Evolutionary conservation across 495 filamentous ascomycete genomes (phyloP), one percentile per base, ranked within the genome.

Genomic region (Penicillium coffeae): DNA sequence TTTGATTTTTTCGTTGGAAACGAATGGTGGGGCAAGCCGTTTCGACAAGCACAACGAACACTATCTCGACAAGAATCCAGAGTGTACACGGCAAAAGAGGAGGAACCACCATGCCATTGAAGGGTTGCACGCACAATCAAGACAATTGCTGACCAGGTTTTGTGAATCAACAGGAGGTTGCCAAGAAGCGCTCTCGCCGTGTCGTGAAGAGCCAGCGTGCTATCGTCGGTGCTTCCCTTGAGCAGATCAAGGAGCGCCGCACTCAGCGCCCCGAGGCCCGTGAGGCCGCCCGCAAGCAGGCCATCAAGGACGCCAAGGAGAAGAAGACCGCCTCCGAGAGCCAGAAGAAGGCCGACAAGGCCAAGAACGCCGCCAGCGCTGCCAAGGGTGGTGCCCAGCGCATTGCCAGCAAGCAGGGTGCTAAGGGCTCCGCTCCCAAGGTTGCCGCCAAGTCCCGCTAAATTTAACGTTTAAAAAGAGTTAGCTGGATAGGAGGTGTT

Each of bases 191-290:
- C 68, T 90, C 90, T 55, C 94, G 93, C 82, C 89, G 90, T 66
- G 91, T 89, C 60, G 87, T 99, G 77, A 99, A 99, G 87, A 75
- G 85, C 71, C 93, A 99, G 83, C 91, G 93, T 79, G 90, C 88
- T 67, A 94, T 99, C 80, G 93, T 97, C 67, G 93, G 93, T 82
- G 91, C 91, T 61, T 94, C 91, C 59, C 90, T 99, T 73, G 94
- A 99, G 63, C 87, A 96, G 62, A 97, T 99, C 83, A 99, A 97
- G 84, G 93, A 99, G 84, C 89, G 89, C 76, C 92, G 93, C 66
- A 72, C 80, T 52, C 78, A 84, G 79, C 89, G 94, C 59, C 93
- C 93, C 54, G 93, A 97, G 78, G 93, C 89, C 70, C 92, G 93
- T 67, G 79, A 81, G 62, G 93, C 94, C 64, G 91, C 90, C 64